These are phyloP conservation scores for Ustilago sp. DNA, from an alignment of 1,284 basidiomycete species.

Conservation along the genomic window DNA sequence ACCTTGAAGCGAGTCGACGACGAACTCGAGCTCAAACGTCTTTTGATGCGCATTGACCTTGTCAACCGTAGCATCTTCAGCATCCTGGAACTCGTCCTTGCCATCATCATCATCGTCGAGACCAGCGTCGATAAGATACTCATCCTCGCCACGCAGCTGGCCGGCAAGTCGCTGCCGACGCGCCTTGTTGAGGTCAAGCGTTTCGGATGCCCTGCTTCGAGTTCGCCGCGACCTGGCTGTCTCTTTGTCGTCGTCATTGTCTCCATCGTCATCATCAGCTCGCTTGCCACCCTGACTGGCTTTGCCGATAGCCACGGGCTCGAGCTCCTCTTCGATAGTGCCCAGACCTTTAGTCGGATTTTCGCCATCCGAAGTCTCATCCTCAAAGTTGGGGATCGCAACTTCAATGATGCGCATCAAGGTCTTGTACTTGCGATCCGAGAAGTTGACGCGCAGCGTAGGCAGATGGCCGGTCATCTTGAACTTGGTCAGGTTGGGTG, in stretches of 20 bases:
- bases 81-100: constrained; percentile 61
- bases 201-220: constrained; percentile 33
- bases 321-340: constrained; percentile 46
- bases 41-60: constrained; percentile 77
- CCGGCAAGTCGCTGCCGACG: constrained; percentile 57
- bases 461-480: constrained; percentile 93
- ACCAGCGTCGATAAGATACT: constrained; percentile 57
- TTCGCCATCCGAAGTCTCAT: constrained; percentile 68
- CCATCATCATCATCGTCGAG: constrained; percentile 53
- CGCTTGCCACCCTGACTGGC: constrained; percentile 9
- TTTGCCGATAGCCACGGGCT: constrained; percentile 29
- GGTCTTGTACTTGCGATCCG: constrained; percentile 94
- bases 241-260: constrained; percentile 23
- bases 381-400: constrained; percentile 82
- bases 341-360: constrained; percentile 33
- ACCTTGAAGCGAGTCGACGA: constrained; percentile 87
- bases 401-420: constrained; percentile 94
- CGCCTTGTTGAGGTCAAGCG: constrained; percentile 59
- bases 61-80: constrained; percentile 62
- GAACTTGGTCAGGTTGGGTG: constrained; percentile 86
- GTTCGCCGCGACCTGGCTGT: constrained; percentile 19
- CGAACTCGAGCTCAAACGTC: constrained; percentile 87
- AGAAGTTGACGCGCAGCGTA: constrained; percentile 89
- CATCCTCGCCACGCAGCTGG: constrained; percentile 61
- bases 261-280: constrained; percentile 11